phyloP scores from a whole-genome alignment of 2,329 filamentous ascomycete genomes.

The Colletotrichum acutatum region DNA sequence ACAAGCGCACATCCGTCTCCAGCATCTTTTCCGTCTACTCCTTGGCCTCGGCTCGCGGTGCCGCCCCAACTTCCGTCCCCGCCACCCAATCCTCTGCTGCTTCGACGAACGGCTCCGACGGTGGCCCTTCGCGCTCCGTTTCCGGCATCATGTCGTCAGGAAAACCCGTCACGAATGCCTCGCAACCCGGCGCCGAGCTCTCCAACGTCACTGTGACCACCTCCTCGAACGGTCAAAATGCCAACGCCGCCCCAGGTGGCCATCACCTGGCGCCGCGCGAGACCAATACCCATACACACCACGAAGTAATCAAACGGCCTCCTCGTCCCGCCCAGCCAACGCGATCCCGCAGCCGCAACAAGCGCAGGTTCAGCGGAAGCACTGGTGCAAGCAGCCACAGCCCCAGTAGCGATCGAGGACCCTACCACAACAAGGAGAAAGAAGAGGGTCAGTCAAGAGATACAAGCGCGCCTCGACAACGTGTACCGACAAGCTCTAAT shows the following conservation, averaged over 20 bases:
- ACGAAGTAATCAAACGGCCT: conserved; percentile 54
- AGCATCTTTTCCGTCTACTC: conserved; percentile 82
- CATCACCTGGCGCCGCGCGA: conserved; percentile 61
- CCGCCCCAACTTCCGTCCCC: conserved; percentile 64
- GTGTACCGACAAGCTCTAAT: conserved; percentile 42
- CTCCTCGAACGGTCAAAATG: conserved; percentile 53
- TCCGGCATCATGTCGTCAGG: conserved; percentile 59
- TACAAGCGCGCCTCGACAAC: conserved; percentile 31
- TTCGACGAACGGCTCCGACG: conserved; percentile 66
- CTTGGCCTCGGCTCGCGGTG: conserved; percentile 68
- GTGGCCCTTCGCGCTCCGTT: conserved; percentile 52
- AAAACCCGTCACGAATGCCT: conserved; percentile 50
- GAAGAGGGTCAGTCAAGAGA: conserved; percentile 58
- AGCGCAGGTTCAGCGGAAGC: conserved; percentile 83
- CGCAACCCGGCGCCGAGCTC: conserved; percentile 62
- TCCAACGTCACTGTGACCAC: conserved; percentile 66
- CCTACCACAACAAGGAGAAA: conserved; percentile 62
- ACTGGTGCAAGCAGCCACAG: conserved; percentile 86
- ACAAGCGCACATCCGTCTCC: conserved; percentile 78
- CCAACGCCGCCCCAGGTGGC: conserved; percentile 48
- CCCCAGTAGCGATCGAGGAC: conserved; percentile 75
- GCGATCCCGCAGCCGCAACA: conserved; percentile 74
- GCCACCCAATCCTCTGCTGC: conserved; percentile 63
- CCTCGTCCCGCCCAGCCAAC: conserved; percentile 55
- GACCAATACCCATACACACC: conserved; percentile 40